A percentile compares a stretch with the other conserved stretches of the same genome.
phyloP scores from a whole-genome alignment of 179 eudicot species.

The Carnegiea gigantea region DNA sequence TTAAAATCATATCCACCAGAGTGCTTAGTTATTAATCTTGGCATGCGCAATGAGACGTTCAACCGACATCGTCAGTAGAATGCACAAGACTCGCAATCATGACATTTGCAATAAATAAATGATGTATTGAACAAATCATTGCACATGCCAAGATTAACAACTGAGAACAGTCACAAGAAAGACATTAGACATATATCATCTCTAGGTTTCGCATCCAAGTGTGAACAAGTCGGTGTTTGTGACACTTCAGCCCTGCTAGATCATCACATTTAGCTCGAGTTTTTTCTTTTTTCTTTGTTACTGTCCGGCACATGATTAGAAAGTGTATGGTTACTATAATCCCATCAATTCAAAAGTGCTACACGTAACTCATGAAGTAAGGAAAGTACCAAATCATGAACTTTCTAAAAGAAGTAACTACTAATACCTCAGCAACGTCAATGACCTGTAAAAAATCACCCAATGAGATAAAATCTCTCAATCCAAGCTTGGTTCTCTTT shows the following conservation, averaged over 20 bases:
- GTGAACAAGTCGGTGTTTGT: no score
- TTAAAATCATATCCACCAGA: no score
- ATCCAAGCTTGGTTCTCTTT: constrained; percentile 91
- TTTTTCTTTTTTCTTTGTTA: neutral
- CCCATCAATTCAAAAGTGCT: neutral
- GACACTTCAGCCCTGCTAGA: no score
- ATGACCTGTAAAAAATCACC: constrained; percentile 73
- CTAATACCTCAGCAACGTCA: constrained; percentile 67
- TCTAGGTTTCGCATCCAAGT: no score
- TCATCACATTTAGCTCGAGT: no score
- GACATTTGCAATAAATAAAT: neutral
- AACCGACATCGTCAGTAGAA: no score
- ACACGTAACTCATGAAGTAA: neutral
- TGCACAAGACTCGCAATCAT: neutral
- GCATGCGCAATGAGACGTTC: no score
- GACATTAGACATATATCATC: neutral
- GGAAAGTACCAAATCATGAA: neutral
- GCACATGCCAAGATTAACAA: no score
- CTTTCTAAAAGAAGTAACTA: constrained; percentile 10
- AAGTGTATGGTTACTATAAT: neutral
- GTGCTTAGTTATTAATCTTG: no score
- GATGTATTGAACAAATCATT: neutral
- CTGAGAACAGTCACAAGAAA: neutral
- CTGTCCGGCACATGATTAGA: neutral
- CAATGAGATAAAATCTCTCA: constrained; percentile 79